These are phyloP conservation scores for Castanea sativa DNA, from an alignment of 306 rosid species.

Conservation along the genomic window DNA sequence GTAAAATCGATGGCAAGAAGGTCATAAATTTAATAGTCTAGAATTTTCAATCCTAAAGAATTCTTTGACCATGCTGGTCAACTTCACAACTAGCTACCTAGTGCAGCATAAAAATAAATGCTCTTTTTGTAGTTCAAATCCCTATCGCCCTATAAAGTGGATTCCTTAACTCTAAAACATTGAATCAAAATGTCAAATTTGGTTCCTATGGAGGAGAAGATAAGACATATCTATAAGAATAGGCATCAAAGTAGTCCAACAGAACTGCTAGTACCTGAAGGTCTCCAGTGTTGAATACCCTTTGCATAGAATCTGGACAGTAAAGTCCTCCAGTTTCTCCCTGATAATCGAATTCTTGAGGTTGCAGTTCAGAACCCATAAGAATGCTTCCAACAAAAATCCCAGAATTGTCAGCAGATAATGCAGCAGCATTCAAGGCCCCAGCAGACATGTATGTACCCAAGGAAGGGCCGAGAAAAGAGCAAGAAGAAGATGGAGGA, in stretches of 20 bases:
- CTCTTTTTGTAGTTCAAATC: too few species aligned
- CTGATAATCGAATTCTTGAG: constrained; percentile 76
- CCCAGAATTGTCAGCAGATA: constrained; percentile 62
- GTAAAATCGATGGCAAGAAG: neutral
- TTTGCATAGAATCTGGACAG: constrained; percentile 60
- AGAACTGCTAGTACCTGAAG: constrained; percentile 66
- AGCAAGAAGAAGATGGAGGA: constrained; percentile 65
- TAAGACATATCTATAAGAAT: constrained; percentile 7
- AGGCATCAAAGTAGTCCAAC: neutral
- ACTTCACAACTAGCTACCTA: too few species aligned
- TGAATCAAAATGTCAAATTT: neutral
- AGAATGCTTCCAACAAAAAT: constrained; percentile 56
- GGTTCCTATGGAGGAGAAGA: neutral
- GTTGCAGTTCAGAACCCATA: constrained; percentile 64
- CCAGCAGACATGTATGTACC: constrained; percentile 60
- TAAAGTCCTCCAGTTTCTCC: constrained; percentile 73
- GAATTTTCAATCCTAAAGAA: neutral
- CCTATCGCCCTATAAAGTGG: too few species aligned
- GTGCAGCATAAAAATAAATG: too few species aligned
- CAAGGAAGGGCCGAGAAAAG: constrained; percentile 58
- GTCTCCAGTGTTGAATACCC: constrained; percentile 64
- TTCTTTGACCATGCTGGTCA: too few species aligned
- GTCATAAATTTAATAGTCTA: neutral
- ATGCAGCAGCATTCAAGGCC: constrained; percentile 40
- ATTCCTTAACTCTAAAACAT: too few species aligned